Evolutionary conservation across 352 stramenopile species (phyloP).

Genomic region (Phytophthora rubi): DNA sequence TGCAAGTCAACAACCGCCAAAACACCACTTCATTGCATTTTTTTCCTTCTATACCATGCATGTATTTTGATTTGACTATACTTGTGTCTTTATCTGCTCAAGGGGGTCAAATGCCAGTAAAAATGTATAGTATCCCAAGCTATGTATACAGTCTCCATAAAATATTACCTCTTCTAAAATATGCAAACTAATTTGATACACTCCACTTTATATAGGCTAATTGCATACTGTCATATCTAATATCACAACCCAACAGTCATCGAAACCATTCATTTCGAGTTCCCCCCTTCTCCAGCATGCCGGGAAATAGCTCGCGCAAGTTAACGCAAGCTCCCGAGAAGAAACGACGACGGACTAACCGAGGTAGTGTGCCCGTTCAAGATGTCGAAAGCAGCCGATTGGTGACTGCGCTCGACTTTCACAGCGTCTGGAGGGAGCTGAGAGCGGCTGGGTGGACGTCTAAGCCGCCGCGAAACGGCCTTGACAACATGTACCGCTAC

Average conservation of each 20-base stretch:
- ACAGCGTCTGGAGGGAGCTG: slow-evolving; percentile 10
- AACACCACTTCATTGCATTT: too few species aligned
- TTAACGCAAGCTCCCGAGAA: not conserved
- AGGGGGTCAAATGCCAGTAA: too few species aligned
- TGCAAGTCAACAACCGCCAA: too few species aligned
- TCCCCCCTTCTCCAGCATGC: not conserved
- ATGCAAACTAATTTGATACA: too few species aligned
- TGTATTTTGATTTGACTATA: not conserved
- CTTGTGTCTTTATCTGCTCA: too few species aligned
- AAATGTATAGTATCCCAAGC: too few species aligned
- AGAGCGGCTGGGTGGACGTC: slow-evolving; percentile 7
- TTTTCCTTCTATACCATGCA: not conserved
- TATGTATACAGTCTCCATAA: too few species aligned
- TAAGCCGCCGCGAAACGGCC: slow-evolving; percentile 5
- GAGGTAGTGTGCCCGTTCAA: too few species aligned
- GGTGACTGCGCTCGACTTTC: slow-evolving; percentile 3
- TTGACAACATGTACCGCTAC: slow-evolving; percentile 8
- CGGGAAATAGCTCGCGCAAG: not conserved
- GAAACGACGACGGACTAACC: slow-evolving; percentile 4
- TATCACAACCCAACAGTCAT: not conserved
- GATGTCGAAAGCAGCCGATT: not conserved
- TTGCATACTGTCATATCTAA: not conserved
- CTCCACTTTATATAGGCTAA: not conserved
- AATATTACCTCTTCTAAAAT: too few species aligned
- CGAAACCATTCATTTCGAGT: not conserved